Conservation (phyloP, 306 rosid genomes). For the Dryas alaskensis region DNA sequence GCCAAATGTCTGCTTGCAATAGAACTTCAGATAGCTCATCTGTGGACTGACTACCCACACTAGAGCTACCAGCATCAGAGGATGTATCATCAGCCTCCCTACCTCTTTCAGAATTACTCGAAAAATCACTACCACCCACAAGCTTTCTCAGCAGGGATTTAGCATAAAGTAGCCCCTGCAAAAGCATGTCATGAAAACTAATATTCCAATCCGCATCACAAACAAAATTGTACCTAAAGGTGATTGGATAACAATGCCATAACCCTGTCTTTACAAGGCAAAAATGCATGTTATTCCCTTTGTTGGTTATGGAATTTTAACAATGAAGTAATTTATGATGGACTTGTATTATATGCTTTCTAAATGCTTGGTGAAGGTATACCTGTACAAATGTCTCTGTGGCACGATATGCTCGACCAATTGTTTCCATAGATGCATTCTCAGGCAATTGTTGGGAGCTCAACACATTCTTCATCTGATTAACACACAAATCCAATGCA, state of each 20-base stretch:
- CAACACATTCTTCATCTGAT: constrained; percentile 89
- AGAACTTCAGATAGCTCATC: constrained; percentile 82
- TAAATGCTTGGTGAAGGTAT: constrained; percentile 18
- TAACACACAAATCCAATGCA: constrained; percentile 89
- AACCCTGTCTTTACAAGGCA: neutral
- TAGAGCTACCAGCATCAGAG: constrained; percentile 97
- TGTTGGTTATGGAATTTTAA: constrained; percentile 2
- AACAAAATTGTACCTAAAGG: constrained; percentile 23
- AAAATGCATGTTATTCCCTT: neutral
- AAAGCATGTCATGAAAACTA: constrained; percentile 18
- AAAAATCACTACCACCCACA: constrained; percentile 64
- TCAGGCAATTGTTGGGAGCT: constrained; percentile 83
- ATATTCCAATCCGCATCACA: constrained; percentile 9
- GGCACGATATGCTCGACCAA: constrained; percentile 94
- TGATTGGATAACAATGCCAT: constrained; percentile 10
- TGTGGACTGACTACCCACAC: constrained; percentile 86
- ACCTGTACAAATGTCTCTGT: constrained; percentile 98
- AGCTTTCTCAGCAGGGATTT: constrained; percentile 88
- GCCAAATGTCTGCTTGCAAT: constrained; percentile 76
- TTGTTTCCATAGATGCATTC: constrained; percentile 87
- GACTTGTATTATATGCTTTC: neutral
- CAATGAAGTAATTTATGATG: neutral
- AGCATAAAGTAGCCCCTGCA: constrained; percentile 81
- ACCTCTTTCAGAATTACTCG: constrained; percentile 64
- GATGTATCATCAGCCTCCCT: constrained; percentile 86